phyloP scores from a whole-genome alignment of 176 grass and related monocot species.

The Rhynchospora pubera region DNA sequence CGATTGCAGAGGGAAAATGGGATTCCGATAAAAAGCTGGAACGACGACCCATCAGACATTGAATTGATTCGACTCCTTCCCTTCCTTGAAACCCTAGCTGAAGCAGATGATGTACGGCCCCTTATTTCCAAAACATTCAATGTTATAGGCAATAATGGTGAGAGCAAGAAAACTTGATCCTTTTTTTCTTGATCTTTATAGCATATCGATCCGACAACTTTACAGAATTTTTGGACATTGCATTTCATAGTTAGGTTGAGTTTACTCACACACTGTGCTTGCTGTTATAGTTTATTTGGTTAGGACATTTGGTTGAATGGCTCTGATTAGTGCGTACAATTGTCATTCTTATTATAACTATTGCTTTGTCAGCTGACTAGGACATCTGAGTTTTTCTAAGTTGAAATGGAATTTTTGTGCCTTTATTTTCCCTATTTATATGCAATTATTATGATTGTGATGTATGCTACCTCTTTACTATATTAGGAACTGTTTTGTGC shows the following conservation, averaged over 20 bases:
- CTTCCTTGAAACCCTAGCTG: slow-evolving; percentile 58
- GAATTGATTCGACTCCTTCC: slow-evolving; percentile 67
- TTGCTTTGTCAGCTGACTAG: no score
- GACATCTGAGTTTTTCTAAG: no score
- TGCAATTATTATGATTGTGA: neutral
- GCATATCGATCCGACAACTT: neutral
- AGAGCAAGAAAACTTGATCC: neutral
- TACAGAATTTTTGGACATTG: neutral
- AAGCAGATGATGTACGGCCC: slow-evolving; percentile 63
- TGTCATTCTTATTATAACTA: no score
- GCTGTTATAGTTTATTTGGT: no score
- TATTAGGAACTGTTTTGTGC: neutral
- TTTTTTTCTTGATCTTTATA: neutral
- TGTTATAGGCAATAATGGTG: neutral
- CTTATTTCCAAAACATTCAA: slow-evolving; percentile 62
- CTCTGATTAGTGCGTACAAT: no score
- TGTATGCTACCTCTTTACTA: neutral
- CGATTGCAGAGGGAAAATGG: slow-evolving; percentile 77
- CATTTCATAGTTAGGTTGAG: neutral
- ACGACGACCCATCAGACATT: slow-evolving; percentile 57
- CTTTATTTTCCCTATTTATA: no score
- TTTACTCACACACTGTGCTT: neutral
- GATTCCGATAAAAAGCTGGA: slow-evolving; percentile 95
- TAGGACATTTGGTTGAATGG: no score
- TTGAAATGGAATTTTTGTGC: no score